Base-by-base conservation (phyloP, 2,329 filamentous ascomycete genomes). In the Eurotiales sp. region DNA sequence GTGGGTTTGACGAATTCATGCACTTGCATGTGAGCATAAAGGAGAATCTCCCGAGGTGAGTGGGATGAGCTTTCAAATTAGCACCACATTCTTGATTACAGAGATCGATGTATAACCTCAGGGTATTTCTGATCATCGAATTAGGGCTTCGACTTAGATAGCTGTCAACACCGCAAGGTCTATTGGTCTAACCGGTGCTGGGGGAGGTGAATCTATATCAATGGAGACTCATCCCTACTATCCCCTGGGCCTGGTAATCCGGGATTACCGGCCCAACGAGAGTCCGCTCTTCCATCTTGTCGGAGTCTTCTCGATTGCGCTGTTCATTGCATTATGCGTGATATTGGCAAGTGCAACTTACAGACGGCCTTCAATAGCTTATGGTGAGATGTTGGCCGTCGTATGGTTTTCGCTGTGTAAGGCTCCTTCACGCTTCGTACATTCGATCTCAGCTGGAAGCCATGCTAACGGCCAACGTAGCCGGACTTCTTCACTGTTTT, bases 331-430 rank as follows among this genome's bases (percentile, higher is more conserved):
- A 54, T 79, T 91, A 54, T 68, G 75, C 21, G 61, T 74, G 7
- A 83, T 84, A 3, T 79, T 79, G 50, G 53, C 77, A 8, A 57
- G 83, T 30, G 74, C 81, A 54, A 80, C 78, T 57, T 70, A 69
- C 52, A 61, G 76, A 36, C 75, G 81, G 15, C 81, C 82, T 2
- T 72, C 67, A 8, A 63, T 89, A 47, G 71, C 74, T 29, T 67
- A 60, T 7, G 65, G 65, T 22, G 86, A 90, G 57, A 74, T 82
- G 41, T 59, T 78, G 11, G 80, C 79, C 4, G 80, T 86, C 19
- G 69, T 89, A 69, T 92, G 88, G 88, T 91, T 91, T 66, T 78
- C 85, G 19, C 75, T 92, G 12, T 88, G 86, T 77, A 80, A 72
- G 66, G 12, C 11, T 34, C 15, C 46, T 17, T 22, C 21, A 7